These are phyloP conservation scores for Penicillium sp. DNA, from an alignment of 2,329 filamentous ascomycete species.

Conservation along the genomic window DNA sequence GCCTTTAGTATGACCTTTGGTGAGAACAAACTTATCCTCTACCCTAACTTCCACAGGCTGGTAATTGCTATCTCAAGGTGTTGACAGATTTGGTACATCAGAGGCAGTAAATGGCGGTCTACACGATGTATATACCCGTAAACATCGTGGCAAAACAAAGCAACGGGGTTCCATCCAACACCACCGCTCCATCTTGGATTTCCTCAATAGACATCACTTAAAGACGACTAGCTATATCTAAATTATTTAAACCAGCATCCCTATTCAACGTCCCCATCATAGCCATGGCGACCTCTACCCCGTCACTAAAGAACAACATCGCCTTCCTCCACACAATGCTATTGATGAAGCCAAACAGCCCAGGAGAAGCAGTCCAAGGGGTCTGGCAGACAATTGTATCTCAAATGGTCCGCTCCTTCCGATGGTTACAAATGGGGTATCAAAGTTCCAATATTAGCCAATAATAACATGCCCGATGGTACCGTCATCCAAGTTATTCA, in stretches of 20 bases:
- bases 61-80: too few relatives aligned
- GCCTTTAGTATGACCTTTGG: too few relatives aligned
- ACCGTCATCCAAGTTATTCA: not conserved
- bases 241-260: not conserved
- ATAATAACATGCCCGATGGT: not conserved
- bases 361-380: not conserved
- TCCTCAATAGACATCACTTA: not conserved
- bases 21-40: too few relatives aligned
- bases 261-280: not conserved
- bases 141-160: too few relatives aligned
- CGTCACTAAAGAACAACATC: not conserved
- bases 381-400: not conserved
- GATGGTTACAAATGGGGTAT: not conserved
- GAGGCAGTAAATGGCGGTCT: too few relatives aligned
- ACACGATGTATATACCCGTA: too few relatives aligned
- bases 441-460: not conserved
- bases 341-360: not conserved
- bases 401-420: not conserved
- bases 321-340: not conserved
- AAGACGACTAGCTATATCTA: not conserved
- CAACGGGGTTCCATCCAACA: too few relatives aligned
- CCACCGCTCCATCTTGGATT: not conserved
- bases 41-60: too few relatives aligned
- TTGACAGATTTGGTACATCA: too few relatives aligned
- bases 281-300: not conserved